Conservation (phyloP, 495 filamentous ascomycete genomes). For the Talaromyces trachyspermus region DNA sequence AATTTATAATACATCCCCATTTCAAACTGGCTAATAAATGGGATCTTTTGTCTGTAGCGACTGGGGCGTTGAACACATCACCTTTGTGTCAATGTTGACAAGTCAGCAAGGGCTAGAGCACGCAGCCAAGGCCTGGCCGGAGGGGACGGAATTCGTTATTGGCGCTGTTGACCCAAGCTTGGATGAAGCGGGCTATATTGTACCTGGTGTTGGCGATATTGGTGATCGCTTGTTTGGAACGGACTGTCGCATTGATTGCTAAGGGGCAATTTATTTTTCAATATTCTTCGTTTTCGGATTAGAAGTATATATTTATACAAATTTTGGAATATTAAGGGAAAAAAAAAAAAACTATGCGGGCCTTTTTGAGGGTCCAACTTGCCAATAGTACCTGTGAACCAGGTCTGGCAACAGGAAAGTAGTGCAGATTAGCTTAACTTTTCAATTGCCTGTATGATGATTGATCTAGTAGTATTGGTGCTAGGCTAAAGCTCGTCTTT, state of each 20-base stretch:
- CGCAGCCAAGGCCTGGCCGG: conserved; percentile 63
- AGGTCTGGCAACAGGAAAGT: too few relatives aligned
- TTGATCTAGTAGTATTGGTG: too few relatives aligned
- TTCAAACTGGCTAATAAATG: background rate
- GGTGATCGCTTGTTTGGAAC: conserved; percentile 86
- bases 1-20: too few relatives aligned
- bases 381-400: too few relatives aligned
- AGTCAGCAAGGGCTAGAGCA: conserved; percentile 55
- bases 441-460: too few relatives aligned
- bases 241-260: conserved; percentile 3
- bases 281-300: too few relatives aligned
- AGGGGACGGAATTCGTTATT: conserved; percentile 66
- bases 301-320: too few relatives aligned
- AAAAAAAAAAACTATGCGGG: too few relatives aligned
- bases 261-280: background rate
- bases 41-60: conserved; percentile 34
- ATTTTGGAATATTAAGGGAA: background rate
- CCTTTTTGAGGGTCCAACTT: too few relatives aligned
- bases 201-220: conserved; percentile 79
- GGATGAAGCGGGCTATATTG: conserved; percentile 70
- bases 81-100: conserved; percentile 64
- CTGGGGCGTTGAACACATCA: conserved; percentile 73
- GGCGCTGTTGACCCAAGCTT: conserved; percentile 66
- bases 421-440: too few relatives aligned
- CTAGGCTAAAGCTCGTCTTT: too few relatives aligned